These are phyloP conservation scores for Diplodia sapinea DNA, from an alignment of 2,329 filamentous ascomycete genomes.

Conservation along the genomic window DNA sequence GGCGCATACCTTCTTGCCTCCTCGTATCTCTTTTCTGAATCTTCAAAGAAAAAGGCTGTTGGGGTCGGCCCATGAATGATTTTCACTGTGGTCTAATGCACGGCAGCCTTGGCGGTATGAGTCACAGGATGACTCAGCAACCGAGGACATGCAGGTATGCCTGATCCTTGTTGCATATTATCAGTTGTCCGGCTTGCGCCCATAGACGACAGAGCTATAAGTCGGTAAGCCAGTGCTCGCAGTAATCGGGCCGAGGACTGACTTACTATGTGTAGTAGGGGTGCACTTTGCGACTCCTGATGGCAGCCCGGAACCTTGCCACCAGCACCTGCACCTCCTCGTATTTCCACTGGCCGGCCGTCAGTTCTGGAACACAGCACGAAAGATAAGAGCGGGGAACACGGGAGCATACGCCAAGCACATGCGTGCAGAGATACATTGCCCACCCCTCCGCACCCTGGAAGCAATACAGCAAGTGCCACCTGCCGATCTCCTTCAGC, in stretches of 20 bases:
- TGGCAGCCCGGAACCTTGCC: slow-evolving; percentile 19
- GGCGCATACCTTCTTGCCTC: not conserved
- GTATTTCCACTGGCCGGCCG: slow-evolving; percentile 18
- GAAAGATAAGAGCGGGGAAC: not conserved
- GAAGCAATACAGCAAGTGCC: slow-evolving; percentile 39
- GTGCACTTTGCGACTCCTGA: slow-evolving; percentile 25
- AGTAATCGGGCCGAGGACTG: not conserved
- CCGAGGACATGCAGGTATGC: not conserved
- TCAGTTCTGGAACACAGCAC: not conserved
- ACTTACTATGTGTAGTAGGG: slow-evolving; percentile 28
- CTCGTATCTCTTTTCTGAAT: not conserved
- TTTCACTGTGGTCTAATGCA: not conserved
- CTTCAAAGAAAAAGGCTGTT: not conserved
- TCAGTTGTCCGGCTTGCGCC: slow-evolving; percentile 19
- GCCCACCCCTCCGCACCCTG: slow-evolving; percentile 34
- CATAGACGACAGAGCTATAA: slow-evolving; percentile 24
- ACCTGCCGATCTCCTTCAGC: slow-evolving; percentile 58
- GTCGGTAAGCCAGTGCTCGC: not conserved
- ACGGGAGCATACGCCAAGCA: slow-evolving; percentile 16
- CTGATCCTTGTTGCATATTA: not conserved
- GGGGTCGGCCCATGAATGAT: too few species aligned
- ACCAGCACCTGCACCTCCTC: slow-evolving; percentile 29
- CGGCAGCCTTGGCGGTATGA: not conserved
- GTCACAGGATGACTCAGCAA: not conserved
- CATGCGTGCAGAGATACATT: slow-evolving; percentile 25